phyloP scores from a whole-genome alignment of 108 stramenopile genomes.

The Pseudonitzschia multiseries region DNA sequence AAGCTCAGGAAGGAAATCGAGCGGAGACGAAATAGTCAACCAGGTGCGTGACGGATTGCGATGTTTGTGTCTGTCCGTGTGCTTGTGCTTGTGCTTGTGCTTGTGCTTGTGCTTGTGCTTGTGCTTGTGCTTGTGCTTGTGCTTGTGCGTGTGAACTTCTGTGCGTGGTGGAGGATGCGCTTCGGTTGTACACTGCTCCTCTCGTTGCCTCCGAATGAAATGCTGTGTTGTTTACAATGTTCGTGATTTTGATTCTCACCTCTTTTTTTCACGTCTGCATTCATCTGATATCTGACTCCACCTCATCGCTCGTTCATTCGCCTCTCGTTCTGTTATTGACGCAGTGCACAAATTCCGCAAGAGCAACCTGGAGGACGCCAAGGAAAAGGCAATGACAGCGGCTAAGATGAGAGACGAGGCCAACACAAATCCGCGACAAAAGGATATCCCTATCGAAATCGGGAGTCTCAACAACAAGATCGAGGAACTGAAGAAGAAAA shows the following conservation, averaged over 20 bases:
- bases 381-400: constrained; percentile 11
- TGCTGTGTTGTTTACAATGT: too few relatives aligned
- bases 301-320: background rate
- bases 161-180: too few relatives aligned
- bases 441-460: constrained; percentile 76
- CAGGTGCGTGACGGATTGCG: background rate
- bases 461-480: constrained; percentile 62
- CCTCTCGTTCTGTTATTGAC: background rate
- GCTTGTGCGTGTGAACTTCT: too few relatives aligned
- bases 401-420: constrained; percentile 49
- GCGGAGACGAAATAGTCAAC: background rate
- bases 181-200: too few relatives aligned
- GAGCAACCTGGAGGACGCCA: constrained; percentile 34
- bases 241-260: too few relatives aligned
- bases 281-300: background rate
- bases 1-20: constrained; percentile 22
- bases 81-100: too few relatives aligned
- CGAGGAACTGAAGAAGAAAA: constrained; percentile 46
- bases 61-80: too few relatives aligned
- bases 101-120: too few relatives aligned
- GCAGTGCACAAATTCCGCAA: constrained; percentile 22
- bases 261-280: background rate
- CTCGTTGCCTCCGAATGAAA: too few relatives aligned
- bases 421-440: constrained; percentile 54
- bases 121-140: too few relatives aligned